Evolutionary conservation across 257 asterid species (phyloP).

Genomic region (Coffea canephora): DNA sequence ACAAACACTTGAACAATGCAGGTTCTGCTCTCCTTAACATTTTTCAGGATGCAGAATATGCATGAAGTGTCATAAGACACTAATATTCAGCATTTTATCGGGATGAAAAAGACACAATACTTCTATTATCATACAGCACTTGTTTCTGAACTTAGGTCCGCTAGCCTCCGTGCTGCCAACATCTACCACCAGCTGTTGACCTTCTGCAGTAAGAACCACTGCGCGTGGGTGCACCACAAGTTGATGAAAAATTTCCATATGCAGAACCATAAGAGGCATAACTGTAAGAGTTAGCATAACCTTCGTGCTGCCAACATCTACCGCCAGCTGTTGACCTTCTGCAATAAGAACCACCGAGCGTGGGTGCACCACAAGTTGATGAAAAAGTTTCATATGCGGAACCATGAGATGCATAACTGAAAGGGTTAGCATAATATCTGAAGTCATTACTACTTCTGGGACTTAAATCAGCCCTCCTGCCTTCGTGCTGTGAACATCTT

Average conservation of each 20-base stretch:
- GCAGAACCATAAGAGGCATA: not conserved
- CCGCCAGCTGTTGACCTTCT: constrained; percentile 12
- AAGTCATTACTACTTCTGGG: no score
- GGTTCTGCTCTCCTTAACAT: not conserved
- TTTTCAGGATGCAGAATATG: not conserved
- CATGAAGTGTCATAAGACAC: constrained; percentile 2
- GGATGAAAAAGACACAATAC: not conserved
- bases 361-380: constrained; percentile 17
- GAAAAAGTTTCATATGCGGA: not conserved
- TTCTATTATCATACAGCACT: not conserved
- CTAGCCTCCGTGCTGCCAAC: constrained; percentile 25
- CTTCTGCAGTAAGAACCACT: constrained; percentile 18
- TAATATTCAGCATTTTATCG: not conserved
- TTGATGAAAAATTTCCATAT: not conserved
- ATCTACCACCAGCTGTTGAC: constrained; percentile 12
- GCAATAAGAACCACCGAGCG: constrained; percentile 12
- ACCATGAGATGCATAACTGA: not conserved
- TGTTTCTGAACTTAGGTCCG: not conserved
- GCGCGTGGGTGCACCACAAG: constrained; percentile 17
- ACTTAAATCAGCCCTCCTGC: constrained; percentile 10
- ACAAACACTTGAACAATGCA: not conserved
- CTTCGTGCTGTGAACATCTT: constrained; percentile 15
- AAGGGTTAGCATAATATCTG: not conserved
- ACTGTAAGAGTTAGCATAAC: not conserved
- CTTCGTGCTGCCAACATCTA: constrained; percentile 27